phyloP scores from a whole-genome alignment of 306 rosid species.

The Quercus wislizeni region DNA sequence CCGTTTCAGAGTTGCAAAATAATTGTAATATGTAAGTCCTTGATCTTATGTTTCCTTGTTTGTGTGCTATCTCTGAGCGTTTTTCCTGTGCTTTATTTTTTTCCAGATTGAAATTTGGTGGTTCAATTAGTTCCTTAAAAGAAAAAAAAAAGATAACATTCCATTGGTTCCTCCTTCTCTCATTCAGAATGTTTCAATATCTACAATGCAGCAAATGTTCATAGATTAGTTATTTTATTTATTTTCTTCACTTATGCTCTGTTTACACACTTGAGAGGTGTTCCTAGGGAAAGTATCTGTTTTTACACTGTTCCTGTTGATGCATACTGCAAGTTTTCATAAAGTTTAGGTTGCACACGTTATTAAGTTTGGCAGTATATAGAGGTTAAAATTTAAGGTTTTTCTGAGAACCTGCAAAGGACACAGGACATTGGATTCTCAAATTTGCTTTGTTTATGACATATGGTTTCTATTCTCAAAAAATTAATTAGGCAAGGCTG shows the following conservation, averaged over 20 bases:
- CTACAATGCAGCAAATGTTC: background rate
- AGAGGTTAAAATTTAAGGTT: background rate
- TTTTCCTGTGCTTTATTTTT: background rate
- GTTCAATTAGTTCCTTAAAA: background rate
- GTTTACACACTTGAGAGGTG: background rate
- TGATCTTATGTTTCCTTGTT: background rate
- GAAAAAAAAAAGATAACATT: background rate
- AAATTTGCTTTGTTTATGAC: background rate
- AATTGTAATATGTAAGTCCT: constrained; percentile 87
- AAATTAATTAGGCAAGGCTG: background rate
- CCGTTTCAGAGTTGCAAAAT: constrained; percentile 87
- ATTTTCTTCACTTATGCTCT: background rate
- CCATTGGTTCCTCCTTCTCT: background rate
- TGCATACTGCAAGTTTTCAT: background rate
- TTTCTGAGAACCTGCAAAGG: background rate
- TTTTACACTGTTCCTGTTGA: background rate
- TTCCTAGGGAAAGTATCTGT: background rate
- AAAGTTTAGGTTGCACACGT: background rate
- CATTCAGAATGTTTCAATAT: background rate
- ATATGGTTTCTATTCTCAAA: background rate
- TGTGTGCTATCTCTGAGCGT: constrained; percentile 7
- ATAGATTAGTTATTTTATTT: background rate
- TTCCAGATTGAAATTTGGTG: background rate
- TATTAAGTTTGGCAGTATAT: background rate
- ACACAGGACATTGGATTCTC: background rate